Percentiles rank a stretch among this genome's conserved stretches.
These are phyloP conservation scores for Candolleomyces eurysporus DNA, from an alignment of 768 basidiomycete genomes.

Conservation along the genomic window DNA sequence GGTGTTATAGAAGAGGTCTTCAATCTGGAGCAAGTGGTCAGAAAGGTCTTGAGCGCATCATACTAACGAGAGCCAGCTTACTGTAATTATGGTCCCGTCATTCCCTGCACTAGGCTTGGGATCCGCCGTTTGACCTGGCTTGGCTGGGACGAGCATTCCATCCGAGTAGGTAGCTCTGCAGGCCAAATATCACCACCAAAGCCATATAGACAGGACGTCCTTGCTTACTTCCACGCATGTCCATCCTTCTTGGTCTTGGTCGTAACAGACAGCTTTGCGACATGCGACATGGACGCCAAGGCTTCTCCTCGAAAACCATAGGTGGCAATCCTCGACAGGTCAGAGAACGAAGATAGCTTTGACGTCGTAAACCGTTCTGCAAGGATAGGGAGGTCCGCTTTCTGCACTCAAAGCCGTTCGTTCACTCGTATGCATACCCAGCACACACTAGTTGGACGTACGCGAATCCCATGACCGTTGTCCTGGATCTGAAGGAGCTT, in stretches of 20 bases:
- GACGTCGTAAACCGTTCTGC: conserved; percentile 96
- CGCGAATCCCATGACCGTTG: conserved; percentile 93
- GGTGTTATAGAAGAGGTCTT: conserved; percentile 93
- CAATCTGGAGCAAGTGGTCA: conserved; percentile 55
- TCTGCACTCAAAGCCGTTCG: conserved; percentile 43
- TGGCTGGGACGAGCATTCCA: conserved; percentile 67
- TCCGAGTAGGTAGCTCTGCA: conserved; percentile 79
- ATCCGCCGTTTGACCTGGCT: conserved; percentile 67
- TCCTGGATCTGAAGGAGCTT: conserved; percentile 95
- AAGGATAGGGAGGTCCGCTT: conserved; percentile 83
- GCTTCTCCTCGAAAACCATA: conserved; percentile 99
- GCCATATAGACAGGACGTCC: not conserved
- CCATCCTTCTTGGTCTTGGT: conserved; percentile 82
- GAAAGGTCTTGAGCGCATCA: not conserved
- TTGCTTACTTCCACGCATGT: conserved; percentile 90
- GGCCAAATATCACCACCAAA: conserved; percentile 5
- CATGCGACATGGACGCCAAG: conserved; percentile 92
- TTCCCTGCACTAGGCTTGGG: conserved; percentile 93
- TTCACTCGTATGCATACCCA: not conserved
- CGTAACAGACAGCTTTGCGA: conserved; percentile 83
- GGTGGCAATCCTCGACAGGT: conserved; percentile 78
- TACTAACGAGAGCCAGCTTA: conserved; percentile 32
- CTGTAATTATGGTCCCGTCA: conserved; percentile 88
- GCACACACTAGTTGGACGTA: conserved; percentile 33
- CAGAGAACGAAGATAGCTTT: conserved; percentile 83